Evolutionary conservation across 805 yeast genomes (phyloP).

Genomic region (Ogataea paraovalis): DNA sequence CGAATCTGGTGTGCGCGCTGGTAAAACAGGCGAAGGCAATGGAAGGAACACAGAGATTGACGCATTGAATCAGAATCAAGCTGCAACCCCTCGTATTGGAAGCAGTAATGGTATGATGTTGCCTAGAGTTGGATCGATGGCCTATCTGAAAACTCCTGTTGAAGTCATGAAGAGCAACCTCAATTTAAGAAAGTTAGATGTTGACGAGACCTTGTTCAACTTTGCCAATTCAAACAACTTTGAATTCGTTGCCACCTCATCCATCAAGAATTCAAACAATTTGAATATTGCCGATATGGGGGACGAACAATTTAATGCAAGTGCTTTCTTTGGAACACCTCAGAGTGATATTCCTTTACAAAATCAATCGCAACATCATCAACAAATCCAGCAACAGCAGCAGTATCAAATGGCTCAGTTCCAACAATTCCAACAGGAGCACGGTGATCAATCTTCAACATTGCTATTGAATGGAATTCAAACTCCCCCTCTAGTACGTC

Average conservation of each 20-base stretch:
- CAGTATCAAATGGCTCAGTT: not conserved
- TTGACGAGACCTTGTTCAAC: slow-evolving; percentile 12
- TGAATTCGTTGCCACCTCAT: slow-evolving; percentile 15
- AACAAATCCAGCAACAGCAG: slow-evolving; percentile 1
- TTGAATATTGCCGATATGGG: slow-evolving; percentile 1
- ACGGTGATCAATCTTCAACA: not conserved
- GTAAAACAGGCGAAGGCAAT: not conserved
- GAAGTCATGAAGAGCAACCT: slow-evolving; percentile 1
- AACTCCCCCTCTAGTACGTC: not conserved
- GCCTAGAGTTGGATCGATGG: slow-evolving; percentile 2
- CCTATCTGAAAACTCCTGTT: slow-evolving; percentile 1
- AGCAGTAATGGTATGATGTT: not conserved
- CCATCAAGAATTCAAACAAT: slow-evolving; percentile 12
- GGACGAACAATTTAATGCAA: not conserved
- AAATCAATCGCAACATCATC: not conserved
- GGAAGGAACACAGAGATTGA: not conserved
- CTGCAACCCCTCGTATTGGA: not conserved
- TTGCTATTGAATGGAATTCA: not conserved
- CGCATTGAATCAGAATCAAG: not conserved
- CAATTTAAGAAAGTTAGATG: slow-evolving; percentile 7
- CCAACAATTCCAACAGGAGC: slow-evolving; percentile 1
- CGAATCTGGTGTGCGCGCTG: not conserved
- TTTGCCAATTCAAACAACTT: slow-evolving; percentile 15
- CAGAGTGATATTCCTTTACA: not conserved
- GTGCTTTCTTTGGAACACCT: not conserved